Conservation (phyloP, 129 eudicot genomes). For the Rutidosis leptorrhynchoides region DNA sequence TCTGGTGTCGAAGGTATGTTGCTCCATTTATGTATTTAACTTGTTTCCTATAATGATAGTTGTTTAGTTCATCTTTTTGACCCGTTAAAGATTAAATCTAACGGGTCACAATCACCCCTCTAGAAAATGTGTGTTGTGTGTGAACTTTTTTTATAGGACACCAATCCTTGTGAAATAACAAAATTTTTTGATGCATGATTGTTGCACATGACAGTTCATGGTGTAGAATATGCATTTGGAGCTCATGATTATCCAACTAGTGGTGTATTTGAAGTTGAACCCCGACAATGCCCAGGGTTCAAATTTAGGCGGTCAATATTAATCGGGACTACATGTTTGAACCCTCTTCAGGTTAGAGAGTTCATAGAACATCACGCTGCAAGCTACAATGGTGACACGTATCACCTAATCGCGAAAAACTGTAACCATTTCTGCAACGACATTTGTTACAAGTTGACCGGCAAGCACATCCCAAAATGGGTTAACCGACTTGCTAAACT, state of each 20-base stretch:
- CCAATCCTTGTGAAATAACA: constrained; percentile 5
- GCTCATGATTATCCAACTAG: constrained; percentile 69
- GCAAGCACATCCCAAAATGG: constrained; percentile 71
- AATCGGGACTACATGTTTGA: constrained; percentile 58
- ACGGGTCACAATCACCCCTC: neutral
- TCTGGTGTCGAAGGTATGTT: constrained; percentile 74
- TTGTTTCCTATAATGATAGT: neutral
- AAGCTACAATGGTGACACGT: constrained; percentile 61
- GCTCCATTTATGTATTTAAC: neutral
- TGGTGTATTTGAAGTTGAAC: constrained; percentile 78
- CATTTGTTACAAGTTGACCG: constrained; percentile 64
- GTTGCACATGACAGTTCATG: constrained; percentile 47
- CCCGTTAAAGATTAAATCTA: no score
- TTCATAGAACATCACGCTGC: constrained; percentile 65
- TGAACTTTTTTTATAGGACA: neutral
- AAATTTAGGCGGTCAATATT: constrained; percentile 62
- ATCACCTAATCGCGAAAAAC: constrained; percentile 66
- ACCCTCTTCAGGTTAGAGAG: constrained; percentile 47
- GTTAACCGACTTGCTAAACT: constrained; percentile 71
- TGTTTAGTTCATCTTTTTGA: neutral
- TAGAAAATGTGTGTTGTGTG: neutral
- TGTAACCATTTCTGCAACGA: constrained; percentile 80
- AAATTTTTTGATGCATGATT: neutral
- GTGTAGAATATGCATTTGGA: constrained; percentile 79
- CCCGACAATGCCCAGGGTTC: constrained; percentile 76